Conservation (phyloP, 768 basidiomycete genomes). For the Butyriboletus loyo region DNA sequence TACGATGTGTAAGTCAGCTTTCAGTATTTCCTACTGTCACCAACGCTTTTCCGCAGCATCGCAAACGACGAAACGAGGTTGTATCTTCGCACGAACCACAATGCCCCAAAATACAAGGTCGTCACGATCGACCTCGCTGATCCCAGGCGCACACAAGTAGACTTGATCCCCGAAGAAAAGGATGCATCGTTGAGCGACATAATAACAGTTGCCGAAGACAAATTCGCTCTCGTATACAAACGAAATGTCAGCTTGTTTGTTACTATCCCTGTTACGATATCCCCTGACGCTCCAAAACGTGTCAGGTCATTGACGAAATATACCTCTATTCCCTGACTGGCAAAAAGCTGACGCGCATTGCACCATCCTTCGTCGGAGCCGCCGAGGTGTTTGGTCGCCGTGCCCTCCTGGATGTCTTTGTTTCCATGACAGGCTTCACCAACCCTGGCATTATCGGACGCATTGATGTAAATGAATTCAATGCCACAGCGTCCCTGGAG, state of each 20-base stretch:
- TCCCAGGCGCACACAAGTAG: constrained; percentile 43
- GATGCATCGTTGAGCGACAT: constrained; percentile 56
- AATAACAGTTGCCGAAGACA: constrained; percentile 49
- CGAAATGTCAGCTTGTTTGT: constrained; percentile 52
- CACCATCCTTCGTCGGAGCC: constrained; percentile 65
- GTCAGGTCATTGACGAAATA: constrained; percentile 73
- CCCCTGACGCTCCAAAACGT: constrained; percentile 4
- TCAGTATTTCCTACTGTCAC: not conserved
- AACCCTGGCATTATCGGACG: constrained; percentile 64
- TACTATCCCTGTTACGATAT: not conserved
- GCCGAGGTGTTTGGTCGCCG: constrained; percentile 50
- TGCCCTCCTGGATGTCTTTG: constrained; percentile 59
- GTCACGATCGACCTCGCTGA: constrained; percentile 61
- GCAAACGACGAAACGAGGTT: constrained; percentile 61
- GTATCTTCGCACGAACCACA: constrained; percentile 62
- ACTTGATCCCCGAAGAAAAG: constrained; percentile 68
- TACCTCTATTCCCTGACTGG: constrained; percentile 65
- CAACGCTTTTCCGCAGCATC: constrained; percentile 40
- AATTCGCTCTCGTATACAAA: constrained; percentile 63
- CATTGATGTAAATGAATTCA: constrained; percentile 50
- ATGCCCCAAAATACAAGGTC: constrained; percentile 65
- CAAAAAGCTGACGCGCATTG: constrained; percentile 51
- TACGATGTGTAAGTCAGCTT: constrained; percentile 53
- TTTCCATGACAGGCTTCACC: constrained; percentile 64
- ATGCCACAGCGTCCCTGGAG: constrained; percentile 29